phyloP scores from a whole-genome alignment of 1,139 yeast species.

The Pichia sp. region DNA sequence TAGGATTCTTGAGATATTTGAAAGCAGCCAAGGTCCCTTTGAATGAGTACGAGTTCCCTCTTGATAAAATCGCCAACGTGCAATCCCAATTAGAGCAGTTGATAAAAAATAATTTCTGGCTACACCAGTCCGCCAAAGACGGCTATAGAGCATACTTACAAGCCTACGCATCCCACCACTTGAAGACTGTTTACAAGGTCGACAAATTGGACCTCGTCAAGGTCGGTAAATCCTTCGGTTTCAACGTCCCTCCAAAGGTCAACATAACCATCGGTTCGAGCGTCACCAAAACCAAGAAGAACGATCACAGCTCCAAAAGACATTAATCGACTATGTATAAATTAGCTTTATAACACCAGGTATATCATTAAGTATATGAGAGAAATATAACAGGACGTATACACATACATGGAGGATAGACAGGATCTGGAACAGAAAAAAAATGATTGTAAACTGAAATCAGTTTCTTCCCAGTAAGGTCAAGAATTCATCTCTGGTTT shows the following conservation, averaged over 20 bases:
- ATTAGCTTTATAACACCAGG: background rate
- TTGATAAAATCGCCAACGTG: conserved; percentile 89
- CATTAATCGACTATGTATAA: conserved; percentile 4
- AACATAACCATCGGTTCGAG: conserved; percentile 94
- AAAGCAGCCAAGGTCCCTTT: conserved; percentile 96
- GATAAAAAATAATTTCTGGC: conserved; percentile 86
- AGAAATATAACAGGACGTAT: background rate
- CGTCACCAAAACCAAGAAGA: conserved; percentile 40
- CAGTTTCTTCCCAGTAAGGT: conserved; percentile 63
- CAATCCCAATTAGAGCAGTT: conserved; percentile 90
- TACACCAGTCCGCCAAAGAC: conserved; percentile 94
- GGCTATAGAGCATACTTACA: conserved; percentile 95
- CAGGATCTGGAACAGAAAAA: background rate
- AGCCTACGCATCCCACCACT: conserved; percentile 94
- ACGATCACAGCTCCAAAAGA: conserved; percentile 10
- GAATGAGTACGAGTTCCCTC: conserved; percentile 94
- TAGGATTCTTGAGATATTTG: conserved; percentile 89
- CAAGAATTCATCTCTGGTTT: conserved; percentile 93
- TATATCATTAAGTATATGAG: background rate
- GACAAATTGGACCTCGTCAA: conserved; percentile 90
- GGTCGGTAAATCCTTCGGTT: conserved; percentile 94
- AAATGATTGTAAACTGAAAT: background rate
- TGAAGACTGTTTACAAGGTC: conserved; percentile 92
- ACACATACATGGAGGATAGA: background rate
- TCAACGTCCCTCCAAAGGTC: conserved; percentile 93